phyloP scores from a whole-genome alignment of 2,329 filamentous ascomycete species.

The Penicillium sp. region DNA sequence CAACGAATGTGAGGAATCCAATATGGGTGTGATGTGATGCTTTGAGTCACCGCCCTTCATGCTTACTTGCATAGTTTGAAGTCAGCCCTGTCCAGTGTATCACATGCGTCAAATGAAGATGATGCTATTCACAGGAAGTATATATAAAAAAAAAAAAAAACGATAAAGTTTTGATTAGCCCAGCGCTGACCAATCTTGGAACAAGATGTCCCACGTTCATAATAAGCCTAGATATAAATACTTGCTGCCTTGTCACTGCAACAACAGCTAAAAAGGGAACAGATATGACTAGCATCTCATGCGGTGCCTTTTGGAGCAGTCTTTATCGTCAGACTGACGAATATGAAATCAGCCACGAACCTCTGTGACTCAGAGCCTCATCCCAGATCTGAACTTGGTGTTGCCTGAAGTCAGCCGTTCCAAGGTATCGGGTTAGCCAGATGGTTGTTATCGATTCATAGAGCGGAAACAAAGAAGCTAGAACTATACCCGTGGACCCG shows the following conservation, averaged over 20 bases:
- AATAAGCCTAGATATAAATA: not conserved
- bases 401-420: not conserved
- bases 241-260: not conserved
- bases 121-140: not conserved
- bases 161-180: not conserved
- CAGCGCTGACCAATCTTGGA: not conserved
- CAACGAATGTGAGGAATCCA: not conserved
- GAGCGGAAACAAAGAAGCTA: too few species aligned
- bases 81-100: not conserved
- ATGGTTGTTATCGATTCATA: too few species aligned
- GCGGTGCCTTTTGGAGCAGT: not conserved
- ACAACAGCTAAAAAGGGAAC: not conserved
- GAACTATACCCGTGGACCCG: too few species aligned
- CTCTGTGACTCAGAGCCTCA: not conserved
- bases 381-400: constrained; percentile 14
- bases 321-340: not conserved
- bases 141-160: not conserved
- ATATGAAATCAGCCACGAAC: not conserved
- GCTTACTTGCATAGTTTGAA: not conserved
- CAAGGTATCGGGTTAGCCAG: too few species aligned
- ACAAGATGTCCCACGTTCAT: not conserved
- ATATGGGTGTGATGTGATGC: not conserved
- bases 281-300: not conserved
- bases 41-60: not conserved
- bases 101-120: not conserved